Base-by-base conservation (phyloP, 768 basidiomycete genomes). In the Termitomyces sp. region DNA sequence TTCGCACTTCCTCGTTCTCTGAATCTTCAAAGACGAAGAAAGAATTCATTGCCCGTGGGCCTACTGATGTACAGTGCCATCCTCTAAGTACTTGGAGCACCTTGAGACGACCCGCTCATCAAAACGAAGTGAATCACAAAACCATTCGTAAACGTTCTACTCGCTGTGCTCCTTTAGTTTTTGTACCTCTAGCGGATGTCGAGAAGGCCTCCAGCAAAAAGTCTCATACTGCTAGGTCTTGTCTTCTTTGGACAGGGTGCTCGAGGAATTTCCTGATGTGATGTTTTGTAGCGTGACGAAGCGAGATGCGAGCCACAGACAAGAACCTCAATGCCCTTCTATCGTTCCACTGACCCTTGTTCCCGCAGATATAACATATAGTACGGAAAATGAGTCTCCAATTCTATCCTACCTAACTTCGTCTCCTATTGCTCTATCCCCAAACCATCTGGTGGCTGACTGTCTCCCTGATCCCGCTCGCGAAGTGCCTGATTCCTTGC, bases 121-220 rank as follows among this genome's bases (percentile, higher is more conserved):
- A 10, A 31, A n/a, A 37, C n/a, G 28, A 42, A 26, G 7, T 28
- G 20, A 41, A 0, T 48, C 44, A 22, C 28, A 55, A 54, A 44
- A 41, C n/a, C 28, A 58, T 24, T 28, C 33, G 22, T 13, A 60
- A 53, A 34, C n/a, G 20, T 41, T 47, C 52, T 26, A 22, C 45
- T 51, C 41, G 56, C 28, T 68, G 60, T 46, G 61, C 63, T 18
- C 71, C 74, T 7, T 60, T 75, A 42, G 41, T 28, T 4, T 72
- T 75, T 57, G 61, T 74, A 16, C 65, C 70, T 33, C 36, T 73
- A 28, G 55, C 65, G 18, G 66, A 69, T 47, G 67, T 67, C 5
- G 70, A 71, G 50, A 54, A 58, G 24, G 56, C 66, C 2, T 73
- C 70, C 58, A 37, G 34, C 10, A 54, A 44, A 6, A 57, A 58